phyloP scores from a whole-genome alignment of 2,329 filamentous ascomycete species.

The Sclerotinia sclerotiorum region DNA sequence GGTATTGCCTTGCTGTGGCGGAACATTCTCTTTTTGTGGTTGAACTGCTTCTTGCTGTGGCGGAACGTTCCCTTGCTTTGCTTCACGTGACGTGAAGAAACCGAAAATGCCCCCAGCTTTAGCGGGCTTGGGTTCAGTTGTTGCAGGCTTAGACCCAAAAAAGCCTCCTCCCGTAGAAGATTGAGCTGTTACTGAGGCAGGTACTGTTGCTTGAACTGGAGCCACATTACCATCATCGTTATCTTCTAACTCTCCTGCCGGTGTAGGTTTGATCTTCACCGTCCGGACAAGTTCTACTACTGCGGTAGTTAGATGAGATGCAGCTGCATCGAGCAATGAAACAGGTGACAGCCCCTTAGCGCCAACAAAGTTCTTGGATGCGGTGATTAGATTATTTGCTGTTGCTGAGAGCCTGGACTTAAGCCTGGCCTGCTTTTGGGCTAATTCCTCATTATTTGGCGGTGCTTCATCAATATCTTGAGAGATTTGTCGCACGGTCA shows the following conservation, averaged over 20 bases:
- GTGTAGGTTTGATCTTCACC: conserved; percentile 80
- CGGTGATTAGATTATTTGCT: conserved; percentile 93
- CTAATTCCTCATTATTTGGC: conserved; percentile 50
- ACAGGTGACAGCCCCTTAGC: conserved; percentile 85
- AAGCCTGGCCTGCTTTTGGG: conserved; percentile 64
- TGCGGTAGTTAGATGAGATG: conserved; percentile 82
- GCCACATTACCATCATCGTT: conserved; percentile 69
- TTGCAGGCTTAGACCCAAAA: conserved; percentile 2
- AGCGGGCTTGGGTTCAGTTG: conserved; percentile 1
- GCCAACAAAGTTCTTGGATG: conserved; percentile 84
- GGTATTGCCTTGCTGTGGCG: not conserved
- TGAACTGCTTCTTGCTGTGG: conserved; percentile 3
- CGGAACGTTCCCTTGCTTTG: conserved; percentile 37
- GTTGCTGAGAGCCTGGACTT: conserved; percentile 85
- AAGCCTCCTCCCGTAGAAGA: not conserved
- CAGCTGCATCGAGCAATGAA: conserved; percentile 89
- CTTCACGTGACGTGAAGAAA: conserved; percentile 61
- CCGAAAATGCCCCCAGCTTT: conserved; percentile 40
- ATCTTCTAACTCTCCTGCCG: conserved; percentile 72
- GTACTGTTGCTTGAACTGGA: conserved; percentile 59
- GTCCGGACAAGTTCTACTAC: conserved; percentile 81
- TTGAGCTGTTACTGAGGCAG: not conserved
- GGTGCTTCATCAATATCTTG: conserved; percentile 69
- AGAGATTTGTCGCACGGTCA: conserved; percentile 79
- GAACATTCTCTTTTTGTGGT: not conserved